Evolutionary conservation across 2,329 filamentous ascomycete genomes (phyloP).

Genomic region (Gnomoniopsis smithogilvyi): DNA sequence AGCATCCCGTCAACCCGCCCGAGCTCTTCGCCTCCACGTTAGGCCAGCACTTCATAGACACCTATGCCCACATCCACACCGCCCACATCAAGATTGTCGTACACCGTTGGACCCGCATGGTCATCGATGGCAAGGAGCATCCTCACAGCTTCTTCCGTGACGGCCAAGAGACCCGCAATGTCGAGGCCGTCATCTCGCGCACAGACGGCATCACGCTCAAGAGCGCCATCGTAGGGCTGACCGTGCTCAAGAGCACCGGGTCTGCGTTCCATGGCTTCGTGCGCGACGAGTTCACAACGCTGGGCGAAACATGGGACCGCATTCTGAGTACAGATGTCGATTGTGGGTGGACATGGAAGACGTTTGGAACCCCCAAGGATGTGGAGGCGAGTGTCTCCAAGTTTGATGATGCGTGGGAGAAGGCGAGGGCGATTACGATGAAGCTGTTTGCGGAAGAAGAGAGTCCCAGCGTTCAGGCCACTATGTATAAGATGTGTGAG

Average conservation of each 20-base stretch:
- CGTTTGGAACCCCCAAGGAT: constrained; percentile 62
- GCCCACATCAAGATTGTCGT: constrained; percentile 80
- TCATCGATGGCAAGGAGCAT: constrained; percentile 82
- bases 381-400: constrained; percentile 61
- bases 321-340: constrained; percentile 94
- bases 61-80: constrained; percentile 81
- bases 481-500: constrained; percentile 98
- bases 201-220: constrained; percentile 69
- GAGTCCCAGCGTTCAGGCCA: constrained; percentile 90
- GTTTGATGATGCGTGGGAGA: constrained; percentile 78
- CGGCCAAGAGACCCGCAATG: constrained; percentile 80
- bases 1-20: constrained; percentile 86
- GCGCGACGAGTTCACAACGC: constrained; percentile 87
- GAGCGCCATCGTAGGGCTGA: constrained; percentile 75
- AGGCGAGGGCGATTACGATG: constrained; percentile 81
- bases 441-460: constrained; percentile 87
- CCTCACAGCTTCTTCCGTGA: constrained; percentile 94
- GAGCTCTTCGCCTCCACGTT: constrained; percentile 87
- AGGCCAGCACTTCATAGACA: constrained; percentile 83
- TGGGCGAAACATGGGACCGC: constrained; percentile 89
- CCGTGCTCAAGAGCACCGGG: constrained; percentile 94
- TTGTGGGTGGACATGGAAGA: constrained; percentile 80
- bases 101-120: constrained; percentile 90
- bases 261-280: constrained; percentile 95
- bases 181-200: constrained; percentile 68